These are phyloP conservation scores for Skeletonema marinoi DNA, from an alignment of 108 stramenopile species.

Conservation along the genomic window DNA sequence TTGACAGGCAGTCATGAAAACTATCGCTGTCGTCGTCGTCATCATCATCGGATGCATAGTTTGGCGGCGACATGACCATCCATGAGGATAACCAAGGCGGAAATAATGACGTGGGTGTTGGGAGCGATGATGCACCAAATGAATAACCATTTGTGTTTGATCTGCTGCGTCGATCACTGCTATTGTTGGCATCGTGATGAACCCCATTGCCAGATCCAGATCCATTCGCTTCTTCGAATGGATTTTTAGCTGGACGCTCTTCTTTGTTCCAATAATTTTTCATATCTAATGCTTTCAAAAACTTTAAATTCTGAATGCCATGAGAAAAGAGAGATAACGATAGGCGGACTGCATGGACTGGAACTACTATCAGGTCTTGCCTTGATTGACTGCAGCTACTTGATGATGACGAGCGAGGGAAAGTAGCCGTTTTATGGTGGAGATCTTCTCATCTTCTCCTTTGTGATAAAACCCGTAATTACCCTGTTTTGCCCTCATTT, in stretches of 20 bases:
- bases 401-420: too few relatives aligned
- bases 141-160: not conserved
- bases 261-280: not conserved
- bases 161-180: not conserved
- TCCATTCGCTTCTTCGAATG: not conserved
- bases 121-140: not conserved
- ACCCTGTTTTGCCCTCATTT: too few relatives aligned
- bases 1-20: constrained; percentile 44
- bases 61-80: constrained; percentile 7
- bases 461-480: too few relatives aligned
- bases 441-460: too few relatives aligned
- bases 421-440: too few relatives aligned
- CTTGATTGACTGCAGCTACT: too few relatives aligned
- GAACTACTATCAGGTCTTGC: too few relatives aligned
- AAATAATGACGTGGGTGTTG: constrained; percentile 24
- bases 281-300: not conserved
- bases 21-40: constrained; percentile 18
- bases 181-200: too few relatives aligned
- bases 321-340: not conserved
- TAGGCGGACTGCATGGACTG: too few relatives aligned
- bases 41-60: not conserved
- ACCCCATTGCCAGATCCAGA: not conserved
- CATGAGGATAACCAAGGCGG: constrained; percentile 35
- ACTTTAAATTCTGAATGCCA: not conserved
- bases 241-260: not conserved